These are phyloP conservation scores for Dichotomocladium elegans DNA, from an alignment of 371 early-diverging fungal species.

Conservation along the genomic window DNA sequence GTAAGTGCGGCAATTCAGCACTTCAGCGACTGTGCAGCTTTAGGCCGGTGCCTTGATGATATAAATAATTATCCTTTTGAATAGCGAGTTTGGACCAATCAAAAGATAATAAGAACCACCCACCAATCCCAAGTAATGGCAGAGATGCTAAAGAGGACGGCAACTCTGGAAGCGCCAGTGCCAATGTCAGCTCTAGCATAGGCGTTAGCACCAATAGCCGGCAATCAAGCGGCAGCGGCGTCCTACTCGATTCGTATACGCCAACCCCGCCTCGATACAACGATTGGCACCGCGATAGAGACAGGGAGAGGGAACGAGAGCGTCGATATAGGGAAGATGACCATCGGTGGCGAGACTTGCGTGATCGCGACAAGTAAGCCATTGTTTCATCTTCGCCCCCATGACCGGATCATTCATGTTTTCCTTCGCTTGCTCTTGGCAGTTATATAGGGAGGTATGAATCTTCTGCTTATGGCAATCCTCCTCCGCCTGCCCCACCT, in stretches of 20 bases:
- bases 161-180: background rate
- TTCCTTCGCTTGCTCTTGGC: no score
- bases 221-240: no score
- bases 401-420: no score
- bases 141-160: background rate
- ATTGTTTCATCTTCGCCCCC: no score
- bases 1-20: conserved; percentile 9
- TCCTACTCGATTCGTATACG: conserved; percentile 14
- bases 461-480: conserved; percentile 33
- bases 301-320: conserved; percentile 43
- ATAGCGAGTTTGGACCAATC: conserved; percentile 8
- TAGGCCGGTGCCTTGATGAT: no score
- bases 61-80: no score
- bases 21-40: no score
- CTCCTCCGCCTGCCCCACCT: conserved; percentile 23
- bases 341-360: conserved; percentile 37
- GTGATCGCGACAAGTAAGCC: no score
- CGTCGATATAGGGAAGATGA: conserved; percentile 41
- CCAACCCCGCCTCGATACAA: conserved; percentile 13
- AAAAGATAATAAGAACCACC: conserved; percentile 13
- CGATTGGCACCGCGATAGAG: conserved; percentile 46
- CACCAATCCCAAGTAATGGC: background rate
- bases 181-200: background rate
- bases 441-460: conserved; percentile 40
- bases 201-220: background rate